These are phyloP conservation scores for Blastocladiella britannica DNA, from an alignment of 192 early-diverging fungal species.

Conservation along the genomic window DNA sequence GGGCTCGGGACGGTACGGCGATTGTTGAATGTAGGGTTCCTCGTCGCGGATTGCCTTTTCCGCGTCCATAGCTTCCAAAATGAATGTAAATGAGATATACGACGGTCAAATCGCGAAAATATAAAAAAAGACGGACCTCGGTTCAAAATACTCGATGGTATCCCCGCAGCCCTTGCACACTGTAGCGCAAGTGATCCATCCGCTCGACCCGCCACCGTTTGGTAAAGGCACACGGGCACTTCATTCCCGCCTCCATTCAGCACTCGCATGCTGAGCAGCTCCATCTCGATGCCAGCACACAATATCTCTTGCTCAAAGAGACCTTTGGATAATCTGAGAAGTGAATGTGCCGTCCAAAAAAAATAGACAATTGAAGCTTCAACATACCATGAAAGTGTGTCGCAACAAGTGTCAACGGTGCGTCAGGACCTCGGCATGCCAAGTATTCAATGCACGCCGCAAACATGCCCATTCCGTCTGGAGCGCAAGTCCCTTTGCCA, in stretches of 20 bases:
- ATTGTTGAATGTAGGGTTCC: too few species aligned
- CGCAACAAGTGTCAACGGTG: neutral
- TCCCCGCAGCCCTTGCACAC: neutral
- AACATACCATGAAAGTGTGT: neutral
- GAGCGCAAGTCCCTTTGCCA: constrained; percentile 4
- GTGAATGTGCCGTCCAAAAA: too few species aligned
- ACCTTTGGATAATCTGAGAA: neutral
- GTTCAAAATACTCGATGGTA: neutral
- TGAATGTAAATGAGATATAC: too few species aligned
- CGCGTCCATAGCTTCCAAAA: too few species aligned
- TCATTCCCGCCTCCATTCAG: neutral
- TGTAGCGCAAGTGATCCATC: neutral
- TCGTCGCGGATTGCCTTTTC: too few species aligned
- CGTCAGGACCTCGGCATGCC: neutral
- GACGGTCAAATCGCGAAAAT: too few species aligned
- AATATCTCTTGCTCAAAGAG: neutral
- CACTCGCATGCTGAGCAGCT: neutral
- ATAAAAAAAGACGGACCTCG: too few species aligned
- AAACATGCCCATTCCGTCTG: constrained; percentile 2
- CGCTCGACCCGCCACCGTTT: neutral
- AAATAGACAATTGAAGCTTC: too few species aligned
- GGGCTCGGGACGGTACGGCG: too few species aligned
- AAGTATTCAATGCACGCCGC: neutral
- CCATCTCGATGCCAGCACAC: neutral
- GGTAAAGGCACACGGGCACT: neutral